Conservation (phyloP, 345 rosid species). For the Melastoma malabathricum region DNA sequence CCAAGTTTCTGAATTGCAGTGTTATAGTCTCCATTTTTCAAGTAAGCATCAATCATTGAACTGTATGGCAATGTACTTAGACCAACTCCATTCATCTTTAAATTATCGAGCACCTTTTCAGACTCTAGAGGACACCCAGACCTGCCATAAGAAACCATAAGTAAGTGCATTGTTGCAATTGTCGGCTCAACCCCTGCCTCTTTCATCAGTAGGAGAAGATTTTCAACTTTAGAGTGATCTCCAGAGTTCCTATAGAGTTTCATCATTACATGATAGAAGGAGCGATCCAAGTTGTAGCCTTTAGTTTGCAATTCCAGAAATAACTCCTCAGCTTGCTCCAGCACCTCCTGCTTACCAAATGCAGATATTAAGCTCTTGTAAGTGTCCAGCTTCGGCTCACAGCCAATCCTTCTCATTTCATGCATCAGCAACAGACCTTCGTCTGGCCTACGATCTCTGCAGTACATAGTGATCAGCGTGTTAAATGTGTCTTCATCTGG, state of each 20-base stretch:
- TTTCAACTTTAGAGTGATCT: conserved; percentile 61
- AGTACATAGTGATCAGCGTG: conserved; percentile 71
- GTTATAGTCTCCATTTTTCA: conserved; percentile 50
- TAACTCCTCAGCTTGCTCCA: conserved; percentile 67
- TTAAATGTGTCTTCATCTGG: conserved; percentile 86
- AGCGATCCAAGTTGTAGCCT: conserved; percentile 71
- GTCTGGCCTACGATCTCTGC: conserved; percentile 77
- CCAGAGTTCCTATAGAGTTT: conserved; percentile 71
- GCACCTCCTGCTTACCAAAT: conserved; percentile 55
- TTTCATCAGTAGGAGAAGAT: conserved; percentile 54
- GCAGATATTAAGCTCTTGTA: conserved; percentile 92
- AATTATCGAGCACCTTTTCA: conserved; percentile 57
- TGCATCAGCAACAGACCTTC: conserved; percentile 68
- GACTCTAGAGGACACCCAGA: conserved; percentile 84
- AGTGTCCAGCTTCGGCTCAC: conserved; percentile 74
- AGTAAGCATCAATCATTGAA: conserved; percentile 85
- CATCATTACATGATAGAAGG: conserved; percentile 87
- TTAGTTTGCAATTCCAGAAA: conserved; percentile 52
- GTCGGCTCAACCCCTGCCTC: conserved; percentile 70
- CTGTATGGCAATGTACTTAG: conserved; percentile 68
- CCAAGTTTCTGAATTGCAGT: conserved; percentile 58
- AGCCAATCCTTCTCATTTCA: conserved; percentile 56
- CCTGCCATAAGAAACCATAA: conserved; percentile 83
- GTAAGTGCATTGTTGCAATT: conserved; percentile 87
- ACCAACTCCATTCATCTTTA: conserved; percentile 51